Evolutionary conservation across 805 yeast genomes (phyloP).

Genomic region (Saturnispora sanitii): DNA sequence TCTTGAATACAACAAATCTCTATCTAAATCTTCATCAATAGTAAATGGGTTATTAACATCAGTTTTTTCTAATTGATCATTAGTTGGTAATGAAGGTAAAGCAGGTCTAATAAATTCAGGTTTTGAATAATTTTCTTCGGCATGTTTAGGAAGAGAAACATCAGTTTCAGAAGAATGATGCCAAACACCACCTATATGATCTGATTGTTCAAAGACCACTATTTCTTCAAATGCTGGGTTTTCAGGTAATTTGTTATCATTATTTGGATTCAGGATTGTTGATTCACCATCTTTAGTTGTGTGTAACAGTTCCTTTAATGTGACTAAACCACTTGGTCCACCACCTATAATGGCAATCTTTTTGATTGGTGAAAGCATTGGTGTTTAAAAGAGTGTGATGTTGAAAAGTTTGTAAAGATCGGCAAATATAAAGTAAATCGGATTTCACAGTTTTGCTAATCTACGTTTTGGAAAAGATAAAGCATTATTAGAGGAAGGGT

Average conservation of each 20-base stretch:
- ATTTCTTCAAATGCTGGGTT: conserved; percentile 27
- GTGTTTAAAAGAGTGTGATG: neutral
- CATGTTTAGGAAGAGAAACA: conserved; percentile 15
- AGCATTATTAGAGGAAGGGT: no score
- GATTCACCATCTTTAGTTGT: conserved; percentile 22
- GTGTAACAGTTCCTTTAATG: conserved; percentile 24
- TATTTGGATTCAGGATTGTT: conserved; percentile 11
- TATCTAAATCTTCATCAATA: neutral
- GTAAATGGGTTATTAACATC: neutral
- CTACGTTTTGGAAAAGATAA: no score
- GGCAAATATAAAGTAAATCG: no score
- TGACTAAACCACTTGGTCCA: conserved; percentile 31
- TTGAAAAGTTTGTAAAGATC: no score
- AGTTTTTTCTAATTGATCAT: neutral
- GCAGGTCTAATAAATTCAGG: conserved; percentile 14
- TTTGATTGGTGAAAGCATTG: conserved; percentile 17
- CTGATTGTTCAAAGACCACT: conserved; percentile 32
- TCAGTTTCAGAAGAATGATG: conserved; percentile 15
- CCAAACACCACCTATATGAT: conserved; percentile 35
- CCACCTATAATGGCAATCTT: conserved; percentile 28
- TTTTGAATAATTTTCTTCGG: conserved; percentile 8
- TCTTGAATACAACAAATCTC: conserved; percentile 12
- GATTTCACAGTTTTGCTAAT: no score
- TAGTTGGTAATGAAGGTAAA: conserved; percentile 4
- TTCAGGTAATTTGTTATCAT: conserved; percentile 6